Evolutionary conservation across 768 basidiomycete species (phyloP), one percentile per base, ranked within the genome.

Genomic region (Solioccasus polychromus): DNA sequence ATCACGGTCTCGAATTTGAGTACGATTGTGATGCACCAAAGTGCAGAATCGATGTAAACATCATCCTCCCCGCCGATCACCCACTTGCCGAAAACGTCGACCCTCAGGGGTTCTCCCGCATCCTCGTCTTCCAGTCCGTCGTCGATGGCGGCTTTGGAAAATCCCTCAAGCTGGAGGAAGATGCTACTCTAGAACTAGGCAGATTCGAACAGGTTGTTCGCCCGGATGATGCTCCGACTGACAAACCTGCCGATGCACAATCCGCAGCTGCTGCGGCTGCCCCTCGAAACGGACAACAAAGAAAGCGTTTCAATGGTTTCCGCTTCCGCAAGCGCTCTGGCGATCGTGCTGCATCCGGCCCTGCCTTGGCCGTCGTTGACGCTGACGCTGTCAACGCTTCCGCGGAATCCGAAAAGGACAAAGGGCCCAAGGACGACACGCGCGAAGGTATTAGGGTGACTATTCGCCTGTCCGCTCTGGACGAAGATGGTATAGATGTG

Each of bases 21-120:
- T 97, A 88, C 64, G 93, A 97, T 61, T 90, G 88, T 52, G 90
- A 92, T 47, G 83, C 92, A 0, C 85, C 92, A 8, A 86, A 84
- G 55, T 92, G 91, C 58, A 79, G 77, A 18, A 82, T 96, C 47
- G 81, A 83, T 29, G 78, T 96, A 17, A 77, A 88, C 51, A 83
- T 92, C 37, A 71, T 89, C 26, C 71, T 91, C 0, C 76, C 84
- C 5, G 76, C 83, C 22, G 72, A 76, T 24, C 81, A 86, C 49
- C 80, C 79, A 7, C 79, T 81, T 30, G 66, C 70, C 37, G 68
- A 67, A 48, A 68, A 65, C 51, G 63, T 76, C 41, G 57, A 66
- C 31, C 35, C 49, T 22, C 40, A 42, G 8, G 67, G 66, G n/a
- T 62, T 64, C 47, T 61, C 59, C 24, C 50, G 48, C 14, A 45